Percentiles rank a stretch among this genome's conserved stretches.
Conservation (phyloP, 2,329 filamentous ascomycete genomes). For the Aureobasidium sp. region DNA sequence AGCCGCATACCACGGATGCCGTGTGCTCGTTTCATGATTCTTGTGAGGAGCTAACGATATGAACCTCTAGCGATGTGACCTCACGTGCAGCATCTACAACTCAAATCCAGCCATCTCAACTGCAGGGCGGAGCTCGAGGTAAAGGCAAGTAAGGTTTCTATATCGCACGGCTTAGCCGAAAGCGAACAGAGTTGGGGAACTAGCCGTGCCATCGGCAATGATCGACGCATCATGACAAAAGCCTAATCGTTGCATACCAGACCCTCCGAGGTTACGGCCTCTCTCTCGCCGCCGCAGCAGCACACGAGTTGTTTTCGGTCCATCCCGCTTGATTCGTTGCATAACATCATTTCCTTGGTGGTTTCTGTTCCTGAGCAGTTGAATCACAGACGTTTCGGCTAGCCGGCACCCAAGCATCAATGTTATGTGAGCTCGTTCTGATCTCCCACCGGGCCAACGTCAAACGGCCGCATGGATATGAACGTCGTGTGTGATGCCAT, state of each 20-base stretch:
- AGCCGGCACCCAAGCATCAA: neutral
- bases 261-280: constrained; percentile 1
- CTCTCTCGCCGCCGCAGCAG: neutral
- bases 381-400: constrained; percentile 3
- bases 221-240: constrained; percentile 12
- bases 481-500: neutral
- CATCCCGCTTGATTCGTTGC: neutral
- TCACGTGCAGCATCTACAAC: neutral
- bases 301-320: neutral
- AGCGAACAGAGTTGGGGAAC: neutral
- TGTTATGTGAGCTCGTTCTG: neutral
- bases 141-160: neutral
- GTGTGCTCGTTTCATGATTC: neutral
- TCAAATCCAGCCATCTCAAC: neutral
- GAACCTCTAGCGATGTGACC: neutral
- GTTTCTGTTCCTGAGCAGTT: constrained; percentile 5
- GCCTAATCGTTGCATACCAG: constrained; percentile 3
- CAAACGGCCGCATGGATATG: constrained; percentile 1
- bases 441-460: neutral
- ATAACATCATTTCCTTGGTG: neutral
- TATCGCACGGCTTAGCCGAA: neutral
- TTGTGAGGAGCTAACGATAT: neutral
- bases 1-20: neutral
- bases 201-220: constrained; percentile 1
- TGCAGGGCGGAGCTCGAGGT: neutral